These are phyloP conservation scores for Cercospora berteroae DNA, from an alignment of 2,329 filamentous ascomycete species.

Conservation along the genomic window DNA sequence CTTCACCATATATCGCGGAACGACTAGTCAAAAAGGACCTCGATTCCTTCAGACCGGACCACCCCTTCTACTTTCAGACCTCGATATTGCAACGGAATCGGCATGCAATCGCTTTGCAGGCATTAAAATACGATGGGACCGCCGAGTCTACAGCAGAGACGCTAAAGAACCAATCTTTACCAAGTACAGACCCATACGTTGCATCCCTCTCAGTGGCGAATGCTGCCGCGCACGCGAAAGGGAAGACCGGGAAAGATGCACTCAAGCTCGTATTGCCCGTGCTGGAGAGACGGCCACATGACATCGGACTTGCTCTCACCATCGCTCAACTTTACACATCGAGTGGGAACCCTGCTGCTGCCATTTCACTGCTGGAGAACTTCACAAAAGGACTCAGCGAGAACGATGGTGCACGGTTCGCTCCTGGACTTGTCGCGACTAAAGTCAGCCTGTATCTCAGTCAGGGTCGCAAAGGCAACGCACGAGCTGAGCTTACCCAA, in stretches of 20 bases:
- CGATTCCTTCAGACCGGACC: constrained; percentile 56
- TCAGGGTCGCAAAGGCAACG: constrained; percentile 70
- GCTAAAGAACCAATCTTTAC: constrained; percentile 48
- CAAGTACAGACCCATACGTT: constrained; percentile 40
- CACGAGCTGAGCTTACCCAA: constrained; percentile 71
- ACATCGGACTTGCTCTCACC: constrained; percentile 77
- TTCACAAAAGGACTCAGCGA: constrained; percentile 72
- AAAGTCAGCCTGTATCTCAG: constrained; percentile 74
- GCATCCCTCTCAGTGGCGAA: constrained; percentile 63
- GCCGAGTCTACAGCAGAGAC: constrained; percentile 54
- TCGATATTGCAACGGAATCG: constrained; percentile 61
- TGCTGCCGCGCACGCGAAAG: constrained; percentile 70
- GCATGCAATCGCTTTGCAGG: constrained; percentile 63
- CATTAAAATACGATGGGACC: constrained; percentile 67
- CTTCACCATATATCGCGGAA: constrained; percentile 68
- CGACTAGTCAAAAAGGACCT: constrained; percentile 58
- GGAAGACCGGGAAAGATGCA: constrained; percentile 62
- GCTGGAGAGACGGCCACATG: constrained; percentile 70
- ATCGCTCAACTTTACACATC: constrained; percentile 78
- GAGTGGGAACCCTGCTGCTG: constrained; percentile 68
- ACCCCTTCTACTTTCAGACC: constrained; percentile 70
- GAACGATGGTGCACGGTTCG: constrained; percentile 69
- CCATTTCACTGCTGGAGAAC: constrained; percentile 70
- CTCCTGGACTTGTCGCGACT: constrained; percentile 79
- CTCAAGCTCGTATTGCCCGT: constrained; percentile 68